Base-by-base conservation (phyloP, 1,284 basidiomycete genomes). In the Inonotus hispidus region DNA sequence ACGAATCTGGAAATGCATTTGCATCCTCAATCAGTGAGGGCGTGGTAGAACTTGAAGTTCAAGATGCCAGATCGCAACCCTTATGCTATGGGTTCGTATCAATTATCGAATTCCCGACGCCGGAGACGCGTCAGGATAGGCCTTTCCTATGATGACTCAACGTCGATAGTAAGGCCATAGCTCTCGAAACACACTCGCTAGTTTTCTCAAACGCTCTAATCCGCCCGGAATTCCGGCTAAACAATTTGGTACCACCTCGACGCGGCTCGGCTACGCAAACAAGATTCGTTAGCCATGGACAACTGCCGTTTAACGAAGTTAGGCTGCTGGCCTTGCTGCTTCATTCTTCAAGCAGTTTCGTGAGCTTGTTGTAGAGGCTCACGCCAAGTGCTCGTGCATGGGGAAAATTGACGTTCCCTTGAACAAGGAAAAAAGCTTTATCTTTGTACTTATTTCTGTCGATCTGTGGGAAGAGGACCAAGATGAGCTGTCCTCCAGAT, bases 161-260 rank as follows among this genome's bases (percentile, higher is more conserved):
- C n/a, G n/a, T n/a, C n/a, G n/a, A n/a, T n/a, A n/a, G n/a, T n/a
- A n/a, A n/a, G n/a, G n/a, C n/a, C n/a, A n/a, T n/a, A n/a, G n/a
- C n/a, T n/a, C n/a, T n/a, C n/a, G n/a, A n/a, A n/a, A n/a, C n/a
- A n/a, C n/a, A n/a, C 56, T 76, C 65, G 8, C 73, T 70, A n/a
- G n/a, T 1, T 68, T 64, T 63, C 71, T 68, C 67, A 85, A 53
- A 59, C 71, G 70, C 37, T 75, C 68, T 57, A 85, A 65, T 0
- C 79, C 83, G 8, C 63, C 72, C 0, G 66, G 52, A 16, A 85
- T 76, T 2, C 77, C 81, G 2, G 65, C 65, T 8, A 85, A 69
- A 4, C 83, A 83, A 35, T 71, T 69, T 0, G 77, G 72, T 2
- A 85, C 67, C 10, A 82, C 69, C 65, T 82, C 77, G 2, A 75